Evolutionary conservation across 2,329 filamentous ascomycete genomes (phyloP), one percentile per base, ranked within the genome.

Genomic region (Ophiosphaerella herpotricha): DNA sequence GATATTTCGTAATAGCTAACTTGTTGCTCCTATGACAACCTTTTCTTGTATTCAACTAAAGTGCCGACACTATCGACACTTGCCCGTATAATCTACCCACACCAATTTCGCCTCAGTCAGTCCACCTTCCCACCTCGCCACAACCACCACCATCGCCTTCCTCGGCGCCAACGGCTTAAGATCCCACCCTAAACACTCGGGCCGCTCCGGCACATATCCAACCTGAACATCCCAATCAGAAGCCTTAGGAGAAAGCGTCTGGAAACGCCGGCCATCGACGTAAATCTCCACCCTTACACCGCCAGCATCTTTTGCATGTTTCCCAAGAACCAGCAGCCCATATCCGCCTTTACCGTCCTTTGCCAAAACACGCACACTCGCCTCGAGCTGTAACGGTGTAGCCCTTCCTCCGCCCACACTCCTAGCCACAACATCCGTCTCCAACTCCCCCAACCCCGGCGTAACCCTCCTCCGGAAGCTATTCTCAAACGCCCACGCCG

Each of bases 401-500:
- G 6, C 26, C 2, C 26, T 4, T 5, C 7, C 11, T 11, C 6
- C 26, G 2, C 26, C 26, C 26, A 29, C 3, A 7, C 29, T 32
- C 23, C 7, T 38, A 12, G 2, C 4, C 14, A 57, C 39, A 7
- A 35, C 11, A 39, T 67, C 64, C 1, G 60, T 64, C 2, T 34
- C 38, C 13, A 66, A 26, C 0, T 31, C 13, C 1, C 42, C 9
- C 42, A 2, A 55, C 53, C 56, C 49, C 14, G 64, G 63, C 6
- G 43, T 21, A 1, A 51, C 39, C 1, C 64, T 52, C 14, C 39
- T 52, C 45, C 58, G 3, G 50, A 61, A 4, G 48, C 48, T 3
- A 21, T 54, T 41, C 31, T 67, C 64, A 43, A 57, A 67, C 0
- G 63, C 57, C 37, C 58, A 66, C 11, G 60, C 64, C 39, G 48